phyloP scores from a whole-genome alignment of 2,329 filamentous ascomycete species.

The Diaporthe vexans region DNA sequence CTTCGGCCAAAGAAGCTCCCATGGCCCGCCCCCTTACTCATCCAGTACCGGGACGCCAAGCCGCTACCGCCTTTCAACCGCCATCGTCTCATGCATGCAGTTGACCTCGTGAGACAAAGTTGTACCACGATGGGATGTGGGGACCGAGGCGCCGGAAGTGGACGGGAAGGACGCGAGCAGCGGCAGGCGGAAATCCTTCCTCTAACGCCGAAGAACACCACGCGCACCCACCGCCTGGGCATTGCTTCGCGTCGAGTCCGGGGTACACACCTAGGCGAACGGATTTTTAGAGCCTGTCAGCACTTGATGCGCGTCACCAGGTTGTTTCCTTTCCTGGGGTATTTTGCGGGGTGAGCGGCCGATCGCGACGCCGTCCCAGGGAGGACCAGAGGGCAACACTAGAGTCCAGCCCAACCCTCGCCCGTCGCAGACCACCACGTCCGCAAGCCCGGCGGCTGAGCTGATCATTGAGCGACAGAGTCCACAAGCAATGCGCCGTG shows the following conservation, averaged over 20 bases:
- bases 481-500: slow-evolving; percentile 2
- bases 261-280: slow-evolving; percentile 25
- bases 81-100: slow-evolving; percentile 34
- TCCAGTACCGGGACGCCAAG: slow-evolving; percentile 38
- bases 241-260: slow-evolving; percentile 12
- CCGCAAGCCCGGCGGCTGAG: neutral
- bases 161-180: slow-evolving; percentile 16
- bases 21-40: slow-evolving; percentile 17
- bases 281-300: neutral
- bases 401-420: neutral
- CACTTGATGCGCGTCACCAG: slow-evolving; percentile 11
- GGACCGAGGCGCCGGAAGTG: slow-evolving; percentile 30
- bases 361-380: neutral
- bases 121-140: slow-evolving; percentile 36
- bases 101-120: slow-evolving; percentile 33
- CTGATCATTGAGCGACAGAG: neutral
- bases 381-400: neutral
- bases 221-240: neutral
- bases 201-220: slow-evolving; percentile 16
- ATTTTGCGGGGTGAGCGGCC: slow-evolving; percentile 26
- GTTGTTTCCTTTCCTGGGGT: neutral
- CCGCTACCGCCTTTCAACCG: slow-evolving; percentile 34
- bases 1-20: slow-evolving; percentile 20
- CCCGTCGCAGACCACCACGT: neutral
- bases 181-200: slow-evolving; percentile 24